Conservation (phyloP, 106 monocot species). For the Apostasia ramifera region DNA sequence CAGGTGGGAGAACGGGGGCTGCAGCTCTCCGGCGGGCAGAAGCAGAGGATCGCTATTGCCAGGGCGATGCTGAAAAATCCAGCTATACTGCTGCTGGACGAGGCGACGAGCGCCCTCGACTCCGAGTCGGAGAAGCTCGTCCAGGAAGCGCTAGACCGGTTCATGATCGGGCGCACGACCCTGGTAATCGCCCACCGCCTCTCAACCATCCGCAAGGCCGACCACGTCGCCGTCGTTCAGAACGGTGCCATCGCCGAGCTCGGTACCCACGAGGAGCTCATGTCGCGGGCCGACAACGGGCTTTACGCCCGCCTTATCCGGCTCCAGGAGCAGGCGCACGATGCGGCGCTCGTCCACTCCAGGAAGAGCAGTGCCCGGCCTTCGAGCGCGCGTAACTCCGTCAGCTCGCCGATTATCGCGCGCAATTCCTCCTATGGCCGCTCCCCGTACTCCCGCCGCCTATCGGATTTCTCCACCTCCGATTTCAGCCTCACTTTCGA, state of each 20-base stretch:
- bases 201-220: conserved; percentile 89
- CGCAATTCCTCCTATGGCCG: conserved; percentile 91
- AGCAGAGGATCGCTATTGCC: conserved; percentile 97
- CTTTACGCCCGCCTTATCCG: conserved; percentile 82
- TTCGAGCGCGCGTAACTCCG: conserved; percentile 81
- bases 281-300: conserved; percentile 65
- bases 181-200: conserved; percentile 96
- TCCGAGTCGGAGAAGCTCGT: conserved; percentile 96
- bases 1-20: conserved; percentile 93
- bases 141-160: conserved; percentile 93
- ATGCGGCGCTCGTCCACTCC: conserved; percentile 52
- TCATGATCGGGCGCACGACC: conserved; percentile 97
- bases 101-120: conserved; percentile 95
- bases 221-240: conserved; percentile 76
- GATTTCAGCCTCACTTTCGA: conserved; percentile 48
- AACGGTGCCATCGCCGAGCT: conserved; percentile 64
- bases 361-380: conserved; percentile 85
- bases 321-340: conserved; percentile 86
- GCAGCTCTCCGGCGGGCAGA: conserved; percentile 96
- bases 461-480: conserved; percentile 80
- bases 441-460: conserved; percentile 75
- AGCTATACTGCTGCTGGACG: conserved; percentile 86
- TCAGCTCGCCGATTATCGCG: conserved; percentile 77
- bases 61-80: conserved; percentile 97
- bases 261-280: conserved; percentile 92